phyloP scores from a whole-genome alignment of 805 yeast genomes.

The Suhomyces sp. region DNA sequence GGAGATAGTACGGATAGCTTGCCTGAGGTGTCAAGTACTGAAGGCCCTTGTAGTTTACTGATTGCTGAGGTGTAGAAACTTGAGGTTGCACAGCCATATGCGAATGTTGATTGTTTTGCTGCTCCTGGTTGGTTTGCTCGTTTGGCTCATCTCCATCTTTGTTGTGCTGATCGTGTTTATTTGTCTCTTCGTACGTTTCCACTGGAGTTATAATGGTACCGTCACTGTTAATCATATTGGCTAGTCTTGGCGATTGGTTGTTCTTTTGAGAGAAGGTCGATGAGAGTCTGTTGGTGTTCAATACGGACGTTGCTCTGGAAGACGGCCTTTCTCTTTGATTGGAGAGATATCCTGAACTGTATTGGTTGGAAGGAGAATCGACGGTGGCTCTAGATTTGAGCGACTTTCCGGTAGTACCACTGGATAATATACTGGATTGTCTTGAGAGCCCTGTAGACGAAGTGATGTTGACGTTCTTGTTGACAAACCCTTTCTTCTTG shows the following conservation, averaged over 20 bases:
- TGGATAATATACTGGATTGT: slow-evolving; percentile 17
- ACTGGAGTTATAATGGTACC: slow-evolving; percentile 44
- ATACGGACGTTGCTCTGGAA: slow-evolving; percentile 20
- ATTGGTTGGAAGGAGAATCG: slow-evolving; percentile 6
- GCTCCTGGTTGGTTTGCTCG: slow-evolving; percentile 6
- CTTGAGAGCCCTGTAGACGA: slow-evolving; percentile 14
- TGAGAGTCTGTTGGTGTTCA: slow-evolving; percentile 28
- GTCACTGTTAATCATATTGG: slow-evolving; percentile 44
- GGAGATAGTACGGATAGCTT: slow-evolving; percentile 20
- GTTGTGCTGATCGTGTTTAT: neutral
- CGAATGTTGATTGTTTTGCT: slow-evolving; percentile 8
- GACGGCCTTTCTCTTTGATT: slow-evolving; percentile 18
- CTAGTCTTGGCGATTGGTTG: slow-evolving; percentile 34
- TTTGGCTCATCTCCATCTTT: neutral
- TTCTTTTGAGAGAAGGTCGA: slow-evolving; percentile 38
- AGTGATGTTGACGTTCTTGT: neutral
- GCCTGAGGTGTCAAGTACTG: slow-evolving; percentile 17
- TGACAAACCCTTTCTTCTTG: slow-evolving; percentile 17
- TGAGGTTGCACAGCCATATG: slow-evolving; percentile 5
- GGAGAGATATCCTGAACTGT: neutral
- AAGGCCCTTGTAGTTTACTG: slow-evolving; percentile 3
- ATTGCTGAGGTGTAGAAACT: slow-evolving; percentile 5
- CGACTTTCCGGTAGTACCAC: slow-evolving; percentile 14
- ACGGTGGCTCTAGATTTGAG: slow-evolving; percentile 12
- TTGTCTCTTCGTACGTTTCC: slow-evolving; percentile 19